Conservation (phyloP, 2,329 filamentous ascomycete genomes). For the Fusarium nodosum region DNA sequence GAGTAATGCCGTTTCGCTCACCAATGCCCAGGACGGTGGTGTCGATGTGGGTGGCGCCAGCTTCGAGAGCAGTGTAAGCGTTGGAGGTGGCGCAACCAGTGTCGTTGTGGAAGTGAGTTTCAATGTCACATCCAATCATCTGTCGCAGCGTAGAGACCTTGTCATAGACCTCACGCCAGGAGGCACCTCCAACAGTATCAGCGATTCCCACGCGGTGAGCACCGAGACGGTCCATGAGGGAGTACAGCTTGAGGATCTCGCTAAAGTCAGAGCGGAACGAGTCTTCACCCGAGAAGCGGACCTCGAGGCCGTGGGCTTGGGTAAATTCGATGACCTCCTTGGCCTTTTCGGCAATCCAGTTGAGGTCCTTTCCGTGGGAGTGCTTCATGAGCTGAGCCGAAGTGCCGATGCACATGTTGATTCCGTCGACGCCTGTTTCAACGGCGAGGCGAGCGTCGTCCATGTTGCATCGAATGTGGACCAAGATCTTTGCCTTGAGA, state of each 20-base stretch:
- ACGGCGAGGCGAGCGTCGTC: constrained; percentile 78
- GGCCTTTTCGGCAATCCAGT: constrained; percentile 78
- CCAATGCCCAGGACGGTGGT: constrained; percentile 76
- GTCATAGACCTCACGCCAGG: constrained; percentile 89
- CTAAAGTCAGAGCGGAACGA: constrained; percentile 84
- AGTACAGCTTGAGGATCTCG: constrained; percentile 85
- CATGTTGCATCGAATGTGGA: constrained; percentile 53
- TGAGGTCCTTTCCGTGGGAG: constrained; percentile 91
- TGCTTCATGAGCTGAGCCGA: constrained; percentile 86
- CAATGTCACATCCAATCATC: constrained; percentile 75
- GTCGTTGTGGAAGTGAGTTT: constrained; percentile 77
- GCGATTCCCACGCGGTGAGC: constrained; percentile 91
- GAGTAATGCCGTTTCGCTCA: constrained; percentile 75
- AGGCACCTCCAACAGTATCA: constrained; percentile 90
- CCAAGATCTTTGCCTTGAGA: constrained; percentile 73
- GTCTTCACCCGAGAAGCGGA: constrained; percentile 77
- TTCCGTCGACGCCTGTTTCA: constrained; percentile 75
- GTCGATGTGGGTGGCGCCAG: constrained; percentile 85
- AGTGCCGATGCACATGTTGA: constrained; percentile 85
- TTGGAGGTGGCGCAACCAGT: constrained; percentile 93
- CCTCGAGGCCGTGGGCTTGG: constrained; percentile 47
- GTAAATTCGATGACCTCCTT: constrained; percentile 53
- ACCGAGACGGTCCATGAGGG: constrained; percentile 84
- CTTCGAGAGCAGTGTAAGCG: constrained; percentile 88
- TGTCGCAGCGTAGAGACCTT: constrained; percentile 83